These are phyloP conservation scores for Arabidopsis arenosa DNA, from an alignment of 345 rosid species.

Conservation along the genomic window DNA sequence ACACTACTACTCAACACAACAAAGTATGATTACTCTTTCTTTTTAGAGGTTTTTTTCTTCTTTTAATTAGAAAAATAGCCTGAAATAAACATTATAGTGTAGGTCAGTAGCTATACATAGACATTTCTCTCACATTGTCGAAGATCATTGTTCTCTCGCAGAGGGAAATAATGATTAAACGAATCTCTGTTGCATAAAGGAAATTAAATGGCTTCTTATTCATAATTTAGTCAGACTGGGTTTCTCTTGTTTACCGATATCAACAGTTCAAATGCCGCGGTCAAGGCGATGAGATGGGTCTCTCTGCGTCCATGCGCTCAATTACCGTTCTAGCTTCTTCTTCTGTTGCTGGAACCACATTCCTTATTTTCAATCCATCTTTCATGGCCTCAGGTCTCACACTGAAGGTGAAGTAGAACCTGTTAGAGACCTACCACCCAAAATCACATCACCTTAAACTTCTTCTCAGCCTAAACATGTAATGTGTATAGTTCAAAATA, in stretches of 20 bases:
- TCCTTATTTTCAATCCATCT: constrained; percentile 70
- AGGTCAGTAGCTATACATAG: background rate
- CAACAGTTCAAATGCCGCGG: background rate
- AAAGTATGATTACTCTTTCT: too few species aligned
- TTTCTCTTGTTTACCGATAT: background rate
- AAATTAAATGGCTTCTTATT: constrained; percentile 5
- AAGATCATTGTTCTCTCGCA: background rate
- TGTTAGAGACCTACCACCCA: constrained; percentile 71
- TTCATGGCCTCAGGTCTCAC: constrained; percentile 73
- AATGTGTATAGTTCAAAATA: background rate
- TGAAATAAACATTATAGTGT: too few species aligned
- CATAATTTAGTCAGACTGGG: background rate
- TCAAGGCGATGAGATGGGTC: constrained; percentile 41
- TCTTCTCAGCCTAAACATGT: background rate
- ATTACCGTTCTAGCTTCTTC: constrained; percentile 84
- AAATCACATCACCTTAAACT: constrained; percentile 27
- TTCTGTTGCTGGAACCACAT: constrained; percentile 87
- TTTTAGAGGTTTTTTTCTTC: too few species aligned
- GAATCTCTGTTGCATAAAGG: background rate
- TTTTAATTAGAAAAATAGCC: too few species aligned
- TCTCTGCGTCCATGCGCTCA: constrained; percentile 82
- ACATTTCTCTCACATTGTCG: background rate
- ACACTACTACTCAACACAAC: background rate
- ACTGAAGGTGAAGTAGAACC: constrained; percentile 86
- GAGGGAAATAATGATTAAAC: background rate